A percentile compares a stretch with the other conserved stretches of the same genome.
Conservation (phyloP, 305 asterid genomes). For the Nicotiana rustica region DNA sequence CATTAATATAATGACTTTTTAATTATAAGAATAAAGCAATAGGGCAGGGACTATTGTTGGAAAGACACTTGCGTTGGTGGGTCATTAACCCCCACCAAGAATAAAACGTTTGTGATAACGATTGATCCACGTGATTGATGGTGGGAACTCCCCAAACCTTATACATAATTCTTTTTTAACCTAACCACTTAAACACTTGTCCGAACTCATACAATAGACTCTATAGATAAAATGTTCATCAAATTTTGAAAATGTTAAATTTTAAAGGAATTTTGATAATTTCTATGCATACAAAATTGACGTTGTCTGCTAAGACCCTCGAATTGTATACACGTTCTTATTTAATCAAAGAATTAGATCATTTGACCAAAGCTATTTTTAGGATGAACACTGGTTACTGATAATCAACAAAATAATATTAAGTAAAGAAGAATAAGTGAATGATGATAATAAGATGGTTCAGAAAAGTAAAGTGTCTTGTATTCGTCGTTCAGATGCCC, state of each 20-base stretch:
- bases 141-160: slow-evolving; percentile 53
- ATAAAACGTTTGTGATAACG: slow-evolving; percentile 40
- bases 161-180: background rate
- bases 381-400: no score
- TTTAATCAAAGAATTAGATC: no score
- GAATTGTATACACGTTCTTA: no score
- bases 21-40: slow-evolving; percentile 20
- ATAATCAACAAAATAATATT: no score
- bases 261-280: background rate
- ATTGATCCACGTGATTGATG: slow-evolving; percentile 60
- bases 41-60: background rate
- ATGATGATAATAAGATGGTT: no score
- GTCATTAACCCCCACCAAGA: slow-evolving; percentile 28
- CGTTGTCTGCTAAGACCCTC: background rate
- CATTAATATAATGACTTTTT: slow-evolving; percentile 23
- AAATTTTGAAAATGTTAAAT: background rate
- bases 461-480: no score
- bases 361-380: no score
- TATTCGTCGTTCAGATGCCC: no score
- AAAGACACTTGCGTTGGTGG: slow-evolving; percentile 27
- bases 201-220: background rate
- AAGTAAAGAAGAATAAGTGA: no score
- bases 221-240: background rate
- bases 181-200: slow-evolving; percentile 32
- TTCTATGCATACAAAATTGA: background rate